These are phyloP conservation scores for Panaeolus cyanescens DNA, from an alignment of 768 basidiomycete genomes.

Conservation along the genomic window DNA sequence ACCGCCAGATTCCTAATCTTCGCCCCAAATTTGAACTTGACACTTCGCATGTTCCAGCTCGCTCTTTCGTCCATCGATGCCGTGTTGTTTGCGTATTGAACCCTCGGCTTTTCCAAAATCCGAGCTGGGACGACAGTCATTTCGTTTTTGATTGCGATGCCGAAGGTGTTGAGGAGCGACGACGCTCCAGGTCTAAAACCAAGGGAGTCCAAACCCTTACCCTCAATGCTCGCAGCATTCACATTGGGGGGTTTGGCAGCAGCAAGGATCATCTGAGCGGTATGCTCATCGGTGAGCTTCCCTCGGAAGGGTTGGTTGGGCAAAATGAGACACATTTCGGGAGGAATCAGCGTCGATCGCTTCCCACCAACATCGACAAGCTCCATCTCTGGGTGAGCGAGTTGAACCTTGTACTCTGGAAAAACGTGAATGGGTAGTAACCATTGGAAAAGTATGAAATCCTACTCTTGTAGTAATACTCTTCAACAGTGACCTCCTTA, in stretches of 20 bases:
- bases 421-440: conserved; percentile 17
- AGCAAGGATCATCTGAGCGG: conserved; percentile 68
- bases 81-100: conserved; percentile 56
- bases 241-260: conserved; percentile 73
- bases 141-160: conserved; percentile 52
- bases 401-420: conserved; percentile 62
- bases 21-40: conserved; percentile 64
- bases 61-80: conserved; percentile 58
- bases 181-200: conserved; percentile 48
- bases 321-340: conserved; percentile 74
- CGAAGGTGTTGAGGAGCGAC: conserved; percentile 55
- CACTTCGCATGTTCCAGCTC: conserved; percentile 73
- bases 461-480: conserved; percentile 71
- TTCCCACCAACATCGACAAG: conserved; percentile 60
- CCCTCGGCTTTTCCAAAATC: conserved; percentile 58
- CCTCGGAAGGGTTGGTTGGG: conserved; percentile 72
- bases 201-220: conserved; percentile 59
- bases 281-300: conserved; percentile 68
- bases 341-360: conserved; percentile 55
- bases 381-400: conserved; percentile 52
- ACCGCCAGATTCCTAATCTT: conserved; percentile 66
- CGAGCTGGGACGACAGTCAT: conserved; percentile 78
- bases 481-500: conserved; percentile 58
- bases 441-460: conserved; percentile 14
- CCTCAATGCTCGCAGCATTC: conserved; percentile 65